Percentiles rank a stretch among this genome's conserved stretches.
Evolutionary conservation across 2,329 filamentous ascomycete species (phyloP).

Genomic region (Epichloe hybrida): DNA sequence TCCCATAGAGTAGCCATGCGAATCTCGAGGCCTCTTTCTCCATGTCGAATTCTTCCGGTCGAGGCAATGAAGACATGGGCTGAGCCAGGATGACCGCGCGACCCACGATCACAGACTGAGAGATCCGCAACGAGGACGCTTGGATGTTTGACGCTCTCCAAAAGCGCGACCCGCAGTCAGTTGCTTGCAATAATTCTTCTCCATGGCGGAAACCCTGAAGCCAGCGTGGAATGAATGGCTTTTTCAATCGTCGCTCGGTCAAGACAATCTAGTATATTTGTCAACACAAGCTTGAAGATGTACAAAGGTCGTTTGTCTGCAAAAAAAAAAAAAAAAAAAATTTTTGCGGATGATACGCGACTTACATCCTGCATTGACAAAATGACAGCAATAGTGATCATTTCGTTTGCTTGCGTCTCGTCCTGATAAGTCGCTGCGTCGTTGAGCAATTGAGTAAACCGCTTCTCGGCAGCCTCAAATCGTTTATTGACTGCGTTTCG

Average conservation of each 20-base stretch:
- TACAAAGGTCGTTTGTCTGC: not conserved
- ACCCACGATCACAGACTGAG: constrained; percentile 26
- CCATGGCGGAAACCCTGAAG: constrained; percentile 22
- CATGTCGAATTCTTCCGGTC: constrained; percentile 15
- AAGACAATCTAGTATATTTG: constrained; percentile 19
- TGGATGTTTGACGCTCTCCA: constrained; percentile 22
- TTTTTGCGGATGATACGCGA: not conserved
- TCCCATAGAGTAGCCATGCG: constrained; percentile 26
- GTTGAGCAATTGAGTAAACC: constrained; percentile 17
- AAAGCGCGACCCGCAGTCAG: constrained; percentile 23
- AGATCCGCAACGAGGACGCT: constrained; percentile 19
- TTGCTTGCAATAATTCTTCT: constrained; percentile 21
- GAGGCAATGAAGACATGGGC: constrained; percentile 22
- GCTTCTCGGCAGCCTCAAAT: constrained; percentile 18
- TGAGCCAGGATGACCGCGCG: constrained; percentile 26
- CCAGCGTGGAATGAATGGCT: constrained; percentile 22
- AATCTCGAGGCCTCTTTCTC: constrained; percentile 19
- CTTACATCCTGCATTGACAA: constrained; percentile 28
- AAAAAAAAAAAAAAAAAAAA: too few species aligned
- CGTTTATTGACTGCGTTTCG: constrained; percentile 20
- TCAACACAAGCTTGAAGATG: not conserved
- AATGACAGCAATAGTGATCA: constrained; percentile 24
- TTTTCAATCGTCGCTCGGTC: constrained; percentile 22
- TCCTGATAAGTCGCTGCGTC: constrained; percentile 11
- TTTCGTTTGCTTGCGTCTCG: constrained; percentile 15